These are phyloP conservation scores for Hymenoscyphus infarciens DNA, from an alignment of 2,329 filamentous ascomycete genomes.

Conservation along the genomic window DNA sequence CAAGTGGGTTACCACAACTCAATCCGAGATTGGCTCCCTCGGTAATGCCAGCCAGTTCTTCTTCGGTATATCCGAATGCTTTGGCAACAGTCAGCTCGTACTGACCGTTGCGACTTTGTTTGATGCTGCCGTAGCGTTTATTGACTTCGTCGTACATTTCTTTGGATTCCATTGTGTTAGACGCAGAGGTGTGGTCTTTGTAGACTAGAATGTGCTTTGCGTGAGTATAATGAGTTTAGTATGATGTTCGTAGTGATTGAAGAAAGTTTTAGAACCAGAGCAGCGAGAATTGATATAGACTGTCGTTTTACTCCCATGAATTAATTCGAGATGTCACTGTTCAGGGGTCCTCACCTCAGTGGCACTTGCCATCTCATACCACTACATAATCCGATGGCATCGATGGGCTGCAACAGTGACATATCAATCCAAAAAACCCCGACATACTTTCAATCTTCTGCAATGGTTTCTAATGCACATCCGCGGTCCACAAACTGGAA, in stretches of 20 bases:
- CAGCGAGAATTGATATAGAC: too few species aligned
- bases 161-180: neutral
- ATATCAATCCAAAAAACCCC: neutral
- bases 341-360: too few species aligned
- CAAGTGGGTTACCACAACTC: slow-evolving; percentile 26
- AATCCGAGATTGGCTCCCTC: slow-evolving; percentile 26
- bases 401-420: neutral
- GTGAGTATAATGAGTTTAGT: too few species aligned
- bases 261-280: too few species aligned
- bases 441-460: too few species aligned
- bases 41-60: slow-evolving; percentile 22
- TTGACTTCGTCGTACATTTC: slow-evolving; percentile 3
- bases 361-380: too few species aligned
- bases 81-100: slow-evolving; percentile 40
- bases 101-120: neutral
- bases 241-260: too few species aligned
- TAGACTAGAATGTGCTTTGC: too few species aligned
- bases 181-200: too few species aligned
- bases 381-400: neutral
- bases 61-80: slow-evolving; percentile 48
- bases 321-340: slow-evolving; percentile 2
- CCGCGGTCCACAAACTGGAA: neutral
- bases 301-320: neutral
- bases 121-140: slow-evolving; percentile 3
- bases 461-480: too few species aligned